Conservation (phyloP, 2,329 filamentous ascomycete species). For the Cadophora sp. region DNA sequence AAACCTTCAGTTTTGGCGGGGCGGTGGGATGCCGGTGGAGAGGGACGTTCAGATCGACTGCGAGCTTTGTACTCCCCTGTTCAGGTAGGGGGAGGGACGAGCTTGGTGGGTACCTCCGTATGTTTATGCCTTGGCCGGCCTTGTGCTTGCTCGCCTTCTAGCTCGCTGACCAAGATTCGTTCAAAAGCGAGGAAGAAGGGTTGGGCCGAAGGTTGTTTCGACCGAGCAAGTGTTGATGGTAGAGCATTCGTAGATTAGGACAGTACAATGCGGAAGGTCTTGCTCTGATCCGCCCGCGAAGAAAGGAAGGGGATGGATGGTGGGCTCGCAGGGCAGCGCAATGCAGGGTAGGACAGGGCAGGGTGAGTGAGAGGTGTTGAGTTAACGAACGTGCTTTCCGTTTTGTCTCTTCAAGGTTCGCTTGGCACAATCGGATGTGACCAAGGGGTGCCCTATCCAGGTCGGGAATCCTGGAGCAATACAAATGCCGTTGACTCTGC, state of each 20-base stretch:
- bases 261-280: constrained; percentile 30
- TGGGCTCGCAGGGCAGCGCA: constrained; percentile 21
- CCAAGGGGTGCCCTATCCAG: constrained; percentile 21
- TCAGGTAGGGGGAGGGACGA: constrained; percentile 17
- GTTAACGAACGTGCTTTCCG: constrained; percentile 26
- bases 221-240: constrained; percentile 29
- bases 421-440: constrained; percentile 21
- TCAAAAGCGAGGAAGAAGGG: constrained; percentile 26
- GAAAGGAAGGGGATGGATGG: neutral
- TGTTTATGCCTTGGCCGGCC: constrained; percentile 33
- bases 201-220: constrained; percentile 33
- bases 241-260: constrained; percentile 26
- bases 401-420: constrained; percentile 21
- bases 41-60: constrained; percentile 24
- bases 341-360: constrained; percentile 17
- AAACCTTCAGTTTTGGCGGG: constrained; percentile 30
- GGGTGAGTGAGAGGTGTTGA: constrained; percentile 25
- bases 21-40: constrained; percentile 19
- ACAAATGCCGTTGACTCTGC: constrained; percentile 16
- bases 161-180: constrained; percentile 18
- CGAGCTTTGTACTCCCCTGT: constrained; percentile 12
- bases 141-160: constrained; percentile 15
- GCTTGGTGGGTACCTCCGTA: constrained; percentile 10
- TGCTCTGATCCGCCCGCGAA: neutral
- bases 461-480: constrained; percentile 21